A percentile compares a stretch with the other conserved stretches of the same genome.
These are phyloP conservation scores for Solanum tacnaense DNA, from an alignment of 257 asterid genomes.

Conservation along the genomic window DNA sequence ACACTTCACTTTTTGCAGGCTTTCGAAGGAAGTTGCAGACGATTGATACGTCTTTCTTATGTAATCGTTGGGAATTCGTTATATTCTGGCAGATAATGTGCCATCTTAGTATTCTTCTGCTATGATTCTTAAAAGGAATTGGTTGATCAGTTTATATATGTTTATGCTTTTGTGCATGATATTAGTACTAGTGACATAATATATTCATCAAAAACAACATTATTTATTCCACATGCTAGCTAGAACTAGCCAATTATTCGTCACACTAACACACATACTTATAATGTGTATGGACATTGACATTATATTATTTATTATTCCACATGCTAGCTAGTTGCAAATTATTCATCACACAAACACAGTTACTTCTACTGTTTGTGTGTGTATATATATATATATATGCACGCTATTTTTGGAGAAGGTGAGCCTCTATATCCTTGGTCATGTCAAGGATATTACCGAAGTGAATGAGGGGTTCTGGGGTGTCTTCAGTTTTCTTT, in stretches of 20 bases:
- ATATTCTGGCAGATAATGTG: neutral
- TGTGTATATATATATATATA: rapidly evolving
- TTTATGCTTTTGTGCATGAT: neutral
- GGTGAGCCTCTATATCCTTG: no score
- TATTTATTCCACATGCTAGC: neutral
- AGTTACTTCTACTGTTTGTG: no score
- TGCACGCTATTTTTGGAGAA: no score
- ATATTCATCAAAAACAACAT: neutral
- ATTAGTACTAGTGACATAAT: neutral
- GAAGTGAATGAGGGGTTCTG: neutral
- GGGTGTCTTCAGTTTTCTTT: neutral
- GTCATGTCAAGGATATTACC: neutral
- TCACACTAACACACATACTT: neutral
- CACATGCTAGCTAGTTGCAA: neutral
- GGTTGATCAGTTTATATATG: neutral
- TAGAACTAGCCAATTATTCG: neutral
- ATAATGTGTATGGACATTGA: neutral
- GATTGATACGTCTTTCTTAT: neutral
- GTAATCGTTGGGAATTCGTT: neutral
- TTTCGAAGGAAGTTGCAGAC: slow-evolving; percentile 1
- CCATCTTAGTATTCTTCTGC: neutral
- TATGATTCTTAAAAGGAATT: neutral
- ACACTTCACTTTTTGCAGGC: slow-evolving; percentile 11
- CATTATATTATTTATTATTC: neutral
- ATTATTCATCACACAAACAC: neutral